A percentile compares a stretch with the other conserved stretches of the same genome.
Conservation (phyloP, 371 early-diverging fungal species). For the Fennellomyces sp. region DNA sequence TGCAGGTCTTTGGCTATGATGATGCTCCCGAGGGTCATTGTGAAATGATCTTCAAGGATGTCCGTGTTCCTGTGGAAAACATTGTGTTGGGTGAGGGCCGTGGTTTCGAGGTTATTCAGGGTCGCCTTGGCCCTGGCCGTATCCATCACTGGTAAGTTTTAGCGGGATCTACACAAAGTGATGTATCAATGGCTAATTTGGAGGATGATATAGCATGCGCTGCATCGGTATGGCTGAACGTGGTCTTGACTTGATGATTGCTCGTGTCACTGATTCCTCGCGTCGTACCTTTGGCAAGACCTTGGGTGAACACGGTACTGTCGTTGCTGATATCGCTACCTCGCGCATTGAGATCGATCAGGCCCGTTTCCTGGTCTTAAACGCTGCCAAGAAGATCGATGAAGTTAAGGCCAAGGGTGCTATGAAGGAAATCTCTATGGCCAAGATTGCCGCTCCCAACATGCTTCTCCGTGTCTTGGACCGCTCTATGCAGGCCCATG, state of each 20-base stretch:
- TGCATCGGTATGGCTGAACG: slow-evolving; percentile 94
- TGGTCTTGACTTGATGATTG: slow-evolving; percentile 82
- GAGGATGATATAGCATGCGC: slow-evolving; percentile 80
- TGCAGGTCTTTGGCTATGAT: slow-evolving; percentile 93
- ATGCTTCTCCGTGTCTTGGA: slow-evolving; percentile 77
- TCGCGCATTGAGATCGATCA: slow-evolving; percentile 92
- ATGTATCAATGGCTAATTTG: too few relatives aligned
- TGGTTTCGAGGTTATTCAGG: slow-evolving; percentile 97
- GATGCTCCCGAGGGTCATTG: slow-evolving; percentile 96
- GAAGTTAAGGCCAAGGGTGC: slow-evolving; percentile 85
- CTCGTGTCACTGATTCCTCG: slow-evolving; percentile 81
- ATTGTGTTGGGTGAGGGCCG: slow-evolving; percentile 94
- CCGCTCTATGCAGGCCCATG: slow-evolving; percentile 91
- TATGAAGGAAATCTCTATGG: slow-evolving; percentile 92
- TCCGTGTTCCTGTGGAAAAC: slow-evolving; percentile 85
- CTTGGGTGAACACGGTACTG: slow-evolving; percentile 81
- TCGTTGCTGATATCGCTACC: slow-evolving; percentile 78
- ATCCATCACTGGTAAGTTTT: slow-evolving; percentile 60
- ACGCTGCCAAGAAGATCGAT: slow-evolving; percentile 92
- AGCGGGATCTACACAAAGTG: not conserved
- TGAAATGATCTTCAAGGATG: slow-evolving; percentile 90
- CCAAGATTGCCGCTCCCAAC: slow-evolving; percentile 84
- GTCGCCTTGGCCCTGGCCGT: slow-evolving; percentile 91
- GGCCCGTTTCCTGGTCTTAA: slow-evolving; percentile 85
- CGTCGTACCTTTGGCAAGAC: slow-evolving; percentile 87